phyloP scores from a whole-genome alignment of 371 early-diverging fungal species.

The Mucor indicus region DNA sequence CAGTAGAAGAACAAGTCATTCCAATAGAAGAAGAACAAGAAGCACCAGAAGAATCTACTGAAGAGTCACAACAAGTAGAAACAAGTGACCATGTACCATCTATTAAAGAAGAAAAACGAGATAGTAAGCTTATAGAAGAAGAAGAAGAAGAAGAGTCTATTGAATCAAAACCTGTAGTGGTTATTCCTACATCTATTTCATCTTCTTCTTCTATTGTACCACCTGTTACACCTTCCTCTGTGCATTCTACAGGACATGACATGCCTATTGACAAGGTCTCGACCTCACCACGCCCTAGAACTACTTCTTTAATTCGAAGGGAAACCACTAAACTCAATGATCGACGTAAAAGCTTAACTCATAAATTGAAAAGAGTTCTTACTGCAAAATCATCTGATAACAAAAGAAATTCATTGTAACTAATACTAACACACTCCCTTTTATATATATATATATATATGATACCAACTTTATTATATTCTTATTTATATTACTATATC shows the following conservation, averaged over 20 bases:
- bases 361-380: conserved; percentile 18
- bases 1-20: too few relatives aligned
- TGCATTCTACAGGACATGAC: background rate
- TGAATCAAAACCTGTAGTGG: too few relatives aligned
- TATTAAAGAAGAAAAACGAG: background rate
- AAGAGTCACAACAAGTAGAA: too few relatives aligned
- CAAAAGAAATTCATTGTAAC: conserved; percentile 14
- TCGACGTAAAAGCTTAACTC: conserved; percentile 18
- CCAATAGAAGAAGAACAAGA: too few relatives aligned
- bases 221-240: conserved; percentile 8
- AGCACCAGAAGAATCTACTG: too few relatives aligned
- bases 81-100: too few relatives aligned
- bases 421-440: background rate
- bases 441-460: conserved; percentile 1
- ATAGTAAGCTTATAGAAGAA: background rate
- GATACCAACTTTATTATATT: background rate
- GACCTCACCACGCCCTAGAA: background rate
- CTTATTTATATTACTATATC: background rate
- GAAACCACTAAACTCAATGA: conserved; percentile 24
- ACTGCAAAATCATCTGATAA: conserved; percentile 3
- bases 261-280: background rate
- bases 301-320: conserved; percentile 20
- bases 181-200: conserved; percentile 6
- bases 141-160: background rate
- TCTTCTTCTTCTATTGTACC: conserved; percentile 10